These are phyloP conservation scores for Melampsora americana DNA, from an alignment of 1,284 basidiomycete genomes.

Conservation along the genomic window DNA sequence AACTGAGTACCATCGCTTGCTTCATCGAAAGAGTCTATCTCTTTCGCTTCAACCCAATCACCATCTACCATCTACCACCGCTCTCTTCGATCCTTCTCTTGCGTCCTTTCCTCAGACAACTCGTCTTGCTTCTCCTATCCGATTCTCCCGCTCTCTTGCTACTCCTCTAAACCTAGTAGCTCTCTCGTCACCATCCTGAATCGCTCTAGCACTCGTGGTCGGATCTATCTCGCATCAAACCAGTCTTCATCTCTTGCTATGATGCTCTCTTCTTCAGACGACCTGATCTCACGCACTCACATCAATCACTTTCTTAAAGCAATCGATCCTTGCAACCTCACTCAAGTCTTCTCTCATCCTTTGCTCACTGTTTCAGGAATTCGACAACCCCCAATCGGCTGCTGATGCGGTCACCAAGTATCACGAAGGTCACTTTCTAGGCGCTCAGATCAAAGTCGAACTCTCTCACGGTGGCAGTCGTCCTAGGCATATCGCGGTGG, in stretches of 20 bases:
- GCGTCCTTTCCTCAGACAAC: not conserved
- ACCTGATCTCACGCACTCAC: constrained; percentile 1
- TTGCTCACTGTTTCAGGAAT: constrained; percentile 62
- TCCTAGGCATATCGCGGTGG: constrained; percentile 28
- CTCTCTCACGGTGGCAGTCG: constrained; percentile 69
- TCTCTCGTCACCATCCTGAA: not conserved
- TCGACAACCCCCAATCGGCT: constrained; percentile 70
- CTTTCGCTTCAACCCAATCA: not conserved
- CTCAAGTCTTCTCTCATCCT: constrained; percentile 6
- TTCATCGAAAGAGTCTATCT: not conserved
- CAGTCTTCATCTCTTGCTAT: not conserved
- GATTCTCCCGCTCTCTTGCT: not conserved
- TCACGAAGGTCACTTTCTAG: constrained; percentile 79
- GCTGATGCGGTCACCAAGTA: constrained; percentile 79
- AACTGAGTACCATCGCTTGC: not conserved
- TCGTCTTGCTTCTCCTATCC: not conserved
- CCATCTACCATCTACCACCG: constrained; percentile 45
- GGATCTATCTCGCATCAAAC: not conserved
- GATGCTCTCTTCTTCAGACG: not conserved
- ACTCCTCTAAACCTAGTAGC: not conserved
- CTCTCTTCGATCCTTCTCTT: not conserved
- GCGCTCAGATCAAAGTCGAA: constrained; percentile 79
- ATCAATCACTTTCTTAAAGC: constrained; percentile 3
- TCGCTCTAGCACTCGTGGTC: not conserved
- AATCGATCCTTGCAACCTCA: not conserved